Conservation (phyloP, 768 basidiomycete species). For the Russula sp. region DNA sequence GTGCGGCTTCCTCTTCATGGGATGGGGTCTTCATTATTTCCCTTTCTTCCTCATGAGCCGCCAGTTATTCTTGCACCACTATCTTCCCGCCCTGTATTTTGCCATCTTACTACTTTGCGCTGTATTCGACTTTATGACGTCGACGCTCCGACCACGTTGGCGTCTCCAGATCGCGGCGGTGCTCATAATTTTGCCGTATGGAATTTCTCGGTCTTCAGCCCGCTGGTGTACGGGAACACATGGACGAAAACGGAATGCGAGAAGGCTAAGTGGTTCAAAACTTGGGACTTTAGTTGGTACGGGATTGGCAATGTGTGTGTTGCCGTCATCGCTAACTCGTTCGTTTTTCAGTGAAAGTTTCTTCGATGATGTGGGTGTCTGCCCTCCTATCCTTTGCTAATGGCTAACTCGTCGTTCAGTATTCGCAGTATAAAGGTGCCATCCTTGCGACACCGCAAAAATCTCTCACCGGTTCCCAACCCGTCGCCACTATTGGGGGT, state of each 20-base stretch:
- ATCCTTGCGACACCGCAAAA: conserved; percentile 42
- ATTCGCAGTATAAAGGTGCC: conserved; percentile 50
- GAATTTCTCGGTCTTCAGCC: conserved; percentile 76
- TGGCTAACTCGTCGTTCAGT: conserved; percentile 39
- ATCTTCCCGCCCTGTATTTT: conserved; percentile 95
- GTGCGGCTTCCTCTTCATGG: conserved; percentile 87
- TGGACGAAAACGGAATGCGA: conserved; percentile 86
- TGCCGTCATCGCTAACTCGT: conserved; percentile 11
- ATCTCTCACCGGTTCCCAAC: conserved; percentile 32
- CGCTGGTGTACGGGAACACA: conserved; percentile 75
- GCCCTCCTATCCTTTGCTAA: conserved; percentile 15
- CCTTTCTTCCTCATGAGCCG: conserved; percentile 98
- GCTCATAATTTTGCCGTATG: conserved; percentile 66
- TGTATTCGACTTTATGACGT: conserved; percentile 84
- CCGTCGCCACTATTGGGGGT: conserved; percentile 50
- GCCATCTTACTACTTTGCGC: conserved; percentile 74
- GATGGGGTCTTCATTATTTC: conserved; percentile 91
- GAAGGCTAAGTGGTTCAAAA: conserved; percentile 79
- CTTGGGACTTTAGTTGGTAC: conserved; percentile 95
- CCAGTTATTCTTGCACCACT: conserved; percentile 97
- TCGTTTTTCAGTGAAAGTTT: conserved; percentile 56
- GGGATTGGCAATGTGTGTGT: conserved; percentile 26
- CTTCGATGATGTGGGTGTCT: conserved; percentile 54
- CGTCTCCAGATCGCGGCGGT: conserved; percentile 80
- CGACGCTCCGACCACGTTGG: conserved; percentile 67